These are phyloP conservation scores for Achlya hypogyna DNA, from an alignment of 352 stramenopile species.

Conservation along the genomic window DNA sequence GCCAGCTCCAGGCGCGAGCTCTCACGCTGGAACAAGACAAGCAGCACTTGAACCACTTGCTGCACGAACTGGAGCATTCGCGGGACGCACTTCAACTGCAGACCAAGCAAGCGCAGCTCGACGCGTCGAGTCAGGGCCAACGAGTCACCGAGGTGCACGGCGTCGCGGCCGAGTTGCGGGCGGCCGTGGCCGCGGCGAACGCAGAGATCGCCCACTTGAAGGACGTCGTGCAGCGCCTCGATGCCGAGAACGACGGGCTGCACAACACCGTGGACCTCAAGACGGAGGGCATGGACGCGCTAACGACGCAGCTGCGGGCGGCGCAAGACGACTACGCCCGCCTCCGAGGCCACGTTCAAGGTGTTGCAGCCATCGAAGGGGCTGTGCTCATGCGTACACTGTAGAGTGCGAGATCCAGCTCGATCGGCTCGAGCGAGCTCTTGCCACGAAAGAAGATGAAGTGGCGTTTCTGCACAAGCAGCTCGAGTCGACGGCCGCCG, in stretches of 20 bases:
- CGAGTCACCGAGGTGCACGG: conserved; percentile 42
- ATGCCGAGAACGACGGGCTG: conserved; percentile 61
- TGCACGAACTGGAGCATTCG: conserved; percentile 78
- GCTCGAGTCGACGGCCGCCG: neutral
- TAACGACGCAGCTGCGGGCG: conserved; percentile 22
- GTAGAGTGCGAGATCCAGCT: neutral
- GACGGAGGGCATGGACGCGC: conserved; percentile 59
- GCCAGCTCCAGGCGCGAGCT: neutral
- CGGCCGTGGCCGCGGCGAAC: conserved; percentile 30
- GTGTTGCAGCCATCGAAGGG: neutral
- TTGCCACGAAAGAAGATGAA: conserved; percentile 46
- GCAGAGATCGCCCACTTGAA: conserved; percentile 52
- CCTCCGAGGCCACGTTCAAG: neutral
- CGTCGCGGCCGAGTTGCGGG: conserved; percentile 36
- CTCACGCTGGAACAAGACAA: conserved; percentile 11
- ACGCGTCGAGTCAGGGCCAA: conserved; percentile 35
- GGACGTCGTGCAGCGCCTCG: conserved; percentile 51
- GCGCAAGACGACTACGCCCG: neutral
- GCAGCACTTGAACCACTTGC: conserved; percentile 45
- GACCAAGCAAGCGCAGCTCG: conserved; percentile 61
- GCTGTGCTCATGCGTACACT: neutral
- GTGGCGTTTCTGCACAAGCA: conserved; percentile 33
- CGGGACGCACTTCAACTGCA: conserved; percentile 71
- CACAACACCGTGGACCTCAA: conserved; percentile 60
- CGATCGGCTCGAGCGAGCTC: conserved; percentile 38